Evolutionary conservation across 2,329 filamentous ascomycete genomes (phyloP).

Genomic region (Acarospora socialis): DNA sequence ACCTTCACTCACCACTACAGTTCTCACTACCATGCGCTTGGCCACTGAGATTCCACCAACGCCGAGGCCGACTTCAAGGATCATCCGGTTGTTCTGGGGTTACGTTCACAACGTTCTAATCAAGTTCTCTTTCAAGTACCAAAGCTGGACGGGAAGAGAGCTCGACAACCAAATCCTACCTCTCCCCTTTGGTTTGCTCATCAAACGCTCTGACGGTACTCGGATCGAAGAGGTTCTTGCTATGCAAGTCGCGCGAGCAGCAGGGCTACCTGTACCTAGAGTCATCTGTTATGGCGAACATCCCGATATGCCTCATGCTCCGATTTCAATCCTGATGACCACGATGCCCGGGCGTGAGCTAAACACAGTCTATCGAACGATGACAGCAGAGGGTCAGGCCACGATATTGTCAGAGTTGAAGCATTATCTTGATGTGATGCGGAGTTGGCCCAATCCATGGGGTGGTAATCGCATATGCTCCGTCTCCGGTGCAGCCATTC

Average conservation of each 20-base stretch:
- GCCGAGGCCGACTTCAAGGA: too few species aligned
- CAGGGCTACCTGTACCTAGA: slow-evolving; percentile 23
- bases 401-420: slow-evolving; percentile 24
- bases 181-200: slow-evolving; percentile 25
- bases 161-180: slow-evolving; percentile 21
- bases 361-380: slow-evolving; percentile 17
- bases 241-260: slow-evolving; percentile 23
- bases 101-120: slow-evolving; percentile 19
- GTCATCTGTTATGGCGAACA: slow-evolving; percentile 24
- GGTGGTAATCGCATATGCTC: slow-evolving; percentile 19
- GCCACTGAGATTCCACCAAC: too few species aligned
- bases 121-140: slow-evolving; percentile 22
- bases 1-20: too few species aligned
- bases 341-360: slow-evolving; percentile 23
- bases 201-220: slow-evolving; percentile 26
- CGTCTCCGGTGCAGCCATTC: slow-evolving; percentile 18
- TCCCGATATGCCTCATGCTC: slow-evolving; percentile 17
- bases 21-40: too few species aligned
- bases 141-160: slow-evolving; percentile 16
- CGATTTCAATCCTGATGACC: slow-evolving; percentile 29
- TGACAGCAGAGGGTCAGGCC: slow-evolving; percentile 19
- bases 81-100: too few species aligned
- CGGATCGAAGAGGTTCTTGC: slow-evolving; percentile 23
- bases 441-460: slow-evolving; percentile 21
- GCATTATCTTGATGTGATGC: slow-evolving; percentile 22